Conservation (phyloP, 768 basidiomycete species). For the Mrakia hoshinonis region DNA sequence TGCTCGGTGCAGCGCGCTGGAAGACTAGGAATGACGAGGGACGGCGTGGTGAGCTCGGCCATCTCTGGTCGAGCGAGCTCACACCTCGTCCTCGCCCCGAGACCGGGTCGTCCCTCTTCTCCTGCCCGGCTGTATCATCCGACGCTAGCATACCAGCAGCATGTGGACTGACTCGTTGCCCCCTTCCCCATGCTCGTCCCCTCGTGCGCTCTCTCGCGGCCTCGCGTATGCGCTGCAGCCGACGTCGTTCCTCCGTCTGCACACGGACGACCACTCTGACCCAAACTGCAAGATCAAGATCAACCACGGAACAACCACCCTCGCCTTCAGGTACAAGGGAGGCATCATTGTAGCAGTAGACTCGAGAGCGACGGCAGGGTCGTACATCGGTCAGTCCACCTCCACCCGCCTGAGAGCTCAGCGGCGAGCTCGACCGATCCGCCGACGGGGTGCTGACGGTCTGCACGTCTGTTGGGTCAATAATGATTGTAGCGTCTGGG, state of each 20-base stretch:
- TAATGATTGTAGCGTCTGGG: conserved; percentile 78
- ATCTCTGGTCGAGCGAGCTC: too few species aligned
- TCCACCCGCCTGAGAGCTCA: neutral
- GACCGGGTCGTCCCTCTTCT: too few species aligned
- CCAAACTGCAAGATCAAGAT: conserved; percentile 94
- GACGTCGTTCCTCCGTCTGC: conserved; percentile 75
- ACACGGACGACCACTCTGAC: conserved; percentile 93
- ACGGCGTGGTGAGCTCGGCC: too few species aligned
- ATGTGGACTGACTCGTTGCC: neutral
- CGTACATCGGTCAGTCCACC: conserved; percentile 70
- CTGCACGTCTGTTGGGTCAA: too few species aligned
- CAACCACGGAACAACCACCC: conserved; percentile 94
- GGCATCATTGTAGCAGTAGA: conserved; percentile 99
- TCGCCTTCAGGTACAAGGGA: conserved; percentile 92
- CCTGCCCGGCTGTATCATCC: too few species aligned
- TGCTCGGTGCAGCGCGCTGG: too few species aligned
- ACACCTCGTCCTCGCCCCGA: too few species aligned
- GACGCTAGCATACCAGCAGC: neutral
- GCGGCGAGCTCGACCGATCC: neutral
- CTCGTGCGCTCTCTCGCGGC: neutral
- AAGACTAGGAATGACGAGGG: too few species aligned
- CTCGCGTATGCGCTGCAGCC: conserved; percentile 51
- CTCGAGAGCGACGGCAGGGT: conserved; percentile 92
- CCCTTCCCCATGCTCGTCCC: too few species aligned
- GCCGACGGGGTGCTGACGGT: too few species aligned